Evolutionary conservation across 2,329 filamentous ascomycete species (phyloP).

Genomic region (Claviceps pazoutovae): DNA sequence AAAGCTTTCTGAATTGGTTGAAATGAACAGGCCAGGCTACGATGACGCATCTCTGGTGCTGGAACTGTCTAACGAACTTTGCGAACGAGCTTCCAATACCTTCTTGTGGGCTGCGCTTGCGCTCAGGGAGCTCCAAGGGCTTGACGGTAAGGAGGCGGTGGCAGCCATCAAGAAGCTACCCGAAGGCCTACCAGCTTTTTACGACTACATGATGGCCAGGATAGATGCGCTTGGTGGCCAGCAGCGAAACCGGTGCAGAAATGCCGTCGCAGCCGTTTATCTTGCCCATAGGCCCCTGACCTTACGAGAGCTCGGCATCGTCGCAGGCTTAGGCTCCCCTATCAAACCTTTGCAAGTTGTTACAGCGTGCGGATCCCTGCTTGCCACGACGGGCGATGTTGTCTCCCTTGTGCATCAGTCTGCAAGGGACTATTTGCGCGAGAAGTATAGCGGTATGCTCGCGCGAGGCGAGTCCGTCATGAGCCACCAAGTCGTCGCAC

Average conservation of each 20-base stretch:
- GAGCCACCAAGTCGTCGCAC: conserved; percentile 20
- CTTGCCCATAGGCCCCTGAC: conserved; percentile 21
- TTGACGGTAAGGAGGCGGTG: conserved; percentile 5
- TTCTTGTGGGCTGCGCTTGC: conserved; percentile 7
- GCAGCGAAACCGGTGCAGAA: conserved; percentile 3
- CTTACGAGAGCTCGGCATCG: conserved; percentile 17
- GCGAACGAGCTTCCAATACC: conserved; percentile 10
- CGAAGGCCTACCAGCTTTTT: conserved; percentile 3
- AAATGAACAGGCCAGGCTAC: not conserved
- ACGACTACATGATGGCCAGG: conserved; percentile 3
- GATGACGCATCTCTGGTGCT: conserved; percentile 2
- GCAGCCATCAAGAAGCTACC: conserved; percentile 4
- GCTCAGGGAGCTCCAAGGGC: conserved; percentile 5
- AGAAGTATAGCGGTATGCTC: conserved; percentile 12
- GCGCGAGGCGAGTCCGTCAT: conserved; percentile 13
- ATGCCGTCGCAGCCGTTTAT: conserved; percentile 8
- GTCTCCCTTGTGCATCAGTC: conserved; percentile 30
- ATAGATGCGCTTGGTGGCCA: conserved; percentile 1
- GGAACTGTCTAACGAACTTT: conserved; percentile 5
- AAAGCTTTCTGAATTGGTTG: conserved; percentile 15
- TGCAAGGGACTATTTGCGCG: conserved; percentile 25
- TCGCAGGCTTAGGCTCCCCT: conserved; percentile 11
- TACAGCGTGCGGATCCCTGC: conserved; percentile 21
- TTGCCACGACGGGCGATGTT: conserved; percentile 16
- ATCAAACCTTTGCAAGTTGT: conserved; percentile 14